Conservation (phyloP, 441 rosid genomes). For the Gossypium trilobum region DNA sequence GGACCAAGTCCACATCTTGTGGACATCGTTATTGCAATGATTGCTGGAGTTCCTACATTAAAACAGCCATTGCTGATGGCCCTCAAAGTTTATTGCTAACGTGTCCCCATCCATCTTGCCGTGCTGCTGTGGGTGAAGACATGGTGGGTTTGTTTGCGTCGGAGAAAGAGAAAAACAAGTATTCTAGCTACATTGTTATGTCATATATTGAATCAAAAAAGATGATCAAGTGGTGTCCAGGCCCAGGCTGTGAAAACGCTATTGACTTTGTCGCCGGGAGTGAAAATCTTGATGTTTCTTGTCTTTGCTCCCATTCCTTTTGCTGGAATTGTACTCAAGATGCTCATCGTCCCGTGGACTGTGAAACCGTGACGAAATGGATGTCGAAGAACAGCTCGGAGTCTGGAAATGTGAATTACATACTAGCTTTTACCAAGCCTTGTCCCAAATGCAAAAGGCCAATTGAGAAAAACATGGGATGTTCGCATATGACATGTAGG, state of each 20-base stretch:
- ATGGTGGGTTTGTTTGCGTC: constrained; percentile 36
- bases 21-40: constrained; percentile 35
- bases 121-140: constrained; percentile 42
- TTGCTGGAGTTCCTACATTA: constrained; percentile 40
- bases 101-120: constrained; percentile 62
- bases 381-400: constrained; percentile 51
- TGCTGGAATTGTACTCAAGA: constrained; percentile 74
- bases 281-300: constrained; percentile 42
- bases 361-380: constrained; percentile 56
- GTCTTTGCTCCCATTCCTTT: constrained; percentile 45
- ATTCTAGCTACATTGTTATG: constrained; percentile 34
- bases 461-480: constrained; percentile 68
- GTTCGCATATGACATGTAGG: constrained; percentile 59
- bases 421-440: constrained; percentile 58
- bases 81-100: constrained; percentile 47
- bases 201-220: constrained; percentile 52
- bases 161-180: constrained; percentile 39
- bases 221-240: constrained; percentile 64
- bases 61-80: constrained; percentile 52
- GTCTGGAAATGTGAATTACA: constrained; percentile 61
- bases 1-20: constrained; percentile 25
- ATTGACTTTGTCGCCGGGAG: constrained; percentile 34
- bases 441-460: constrained; percentile 72
- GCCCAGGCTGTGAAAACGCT: constrained; percentile 48
- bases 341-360: constrained; percentile 73